Conservation (phyloP, 2,329 filamentous ascomycete species). For the Ophiostoma populinum region DNA sequence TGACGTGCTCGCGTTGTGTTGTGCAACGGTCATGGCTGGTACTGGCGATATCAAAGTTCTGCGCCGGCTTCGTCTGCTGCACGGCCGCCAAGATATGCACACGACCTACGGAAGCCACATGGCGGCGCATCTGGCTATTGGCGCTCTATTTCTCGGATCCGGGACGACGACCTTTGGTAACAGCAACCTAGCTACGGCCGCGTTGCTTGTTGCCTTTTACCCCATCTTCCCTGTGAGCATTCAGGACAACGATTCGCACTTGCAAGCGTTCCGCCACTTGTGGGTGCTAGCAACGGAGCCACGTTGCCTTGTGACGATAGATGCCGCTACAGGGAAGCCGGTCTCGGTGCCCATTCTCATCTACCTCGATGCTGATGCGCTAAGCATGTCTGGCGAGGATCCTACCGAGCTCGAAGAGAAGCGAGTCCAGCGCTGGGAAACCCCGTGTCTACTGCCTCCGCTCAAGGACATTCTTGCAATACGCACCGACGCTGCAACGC, state of each 20-base stretch:
- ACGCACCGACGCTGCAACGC: constrained; percentile 39
- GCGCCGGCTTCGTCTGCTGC: constrained; percentile 68
- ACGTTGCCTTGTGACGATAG: constrained; percentile 73
- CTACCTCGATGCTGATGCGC: constrained; percentile 26
- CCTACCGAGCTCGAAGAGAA: constrained; percentile 19
- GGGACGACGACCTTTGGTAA: constrained; percentile 86
- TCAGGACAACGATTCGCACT: constrained; percentile 83
- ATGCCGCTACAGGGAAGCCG: constrained; percentile 68
- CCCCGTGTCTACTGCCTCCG: constrained; percentile 46
- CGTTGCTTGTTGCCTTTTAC: constrained; percentile 81
- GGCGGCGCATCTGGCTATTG: constrained; percentile 81
- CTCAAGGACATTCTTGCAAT: constrained; percentile 44
- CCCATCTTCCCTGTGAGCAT: constrained; percentile 79
- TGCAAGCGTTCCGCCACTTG: constrained; percentile 92
- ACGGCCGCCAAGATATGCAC: constrained; percentile 69
- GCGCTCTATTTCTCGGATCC: constrained; percentile 77
- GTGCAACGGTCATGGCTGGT: constrained; percentile 84
- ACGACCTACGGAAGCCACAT: constrained; percentile 89
- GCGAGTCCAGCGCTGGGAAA: constrained; percentile 23
- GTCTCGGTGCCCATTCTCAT: constrained; percentile 57
- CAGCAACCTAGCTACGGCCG: constrained; percentile 70
- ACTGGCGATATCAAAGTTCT: constrained; percentile 79
- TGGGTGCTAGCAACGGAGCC: constrained; percentile 90
- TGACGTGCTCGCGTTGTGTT: constrained; percentile 66
- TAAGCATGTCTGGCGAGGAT: constrained; percentile 16